Evolutionary conservation across 495 filamentous ascomycete species (phyloP).

Genomic region (Penicillium lividum): DNA sequence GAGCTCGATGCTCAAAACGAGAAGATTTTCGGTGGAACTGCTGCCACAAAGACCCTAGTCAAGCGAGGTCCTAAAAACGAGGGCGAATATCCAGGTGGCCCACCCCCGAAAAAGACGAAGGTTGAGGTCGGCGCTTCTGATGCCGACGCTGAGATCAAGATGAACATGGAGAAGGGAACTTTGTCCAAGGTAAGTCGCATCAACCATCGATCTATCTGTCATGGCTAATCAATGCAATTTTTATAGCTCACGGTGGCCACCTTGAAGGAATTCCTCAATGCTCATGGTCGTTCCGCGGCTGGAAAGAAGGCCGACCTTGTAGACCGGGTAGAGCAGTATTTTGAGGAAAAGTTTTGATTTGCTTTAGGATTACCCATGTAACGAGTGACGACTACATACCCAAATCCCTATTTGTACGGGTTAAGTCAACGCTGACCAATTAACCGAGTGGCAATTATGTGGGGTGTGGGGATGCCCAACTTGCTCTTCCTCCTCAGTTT

Average conservation of each 20-base stretch:
- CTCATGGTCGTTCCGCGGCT: conserved; percentile 58
- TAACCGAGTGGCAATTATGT: conserved; percentile 6
- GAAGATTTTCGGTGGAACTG: conserved; percentile 41
- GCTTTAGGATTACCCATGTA: not conserved
- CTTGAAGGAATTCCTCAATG: conserved; percentile 66
- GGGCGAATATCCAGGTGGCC: conserved; percentile 28
- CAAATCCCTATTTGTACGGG: not conserved
- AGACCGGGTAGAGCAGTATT: conserved; percentile 73
- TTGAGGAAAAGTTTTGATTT: conserved; percentile 55
- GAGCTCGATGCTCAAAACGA: conserved; percentile 57
- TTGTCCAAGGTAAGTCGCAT: conserved; percentile 55
- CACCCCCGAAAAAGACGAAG: conserved; percentile 53
- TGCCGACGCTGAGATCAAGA: conserved; percentile 60
- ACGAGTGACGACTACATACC: conserved; percentile 18
- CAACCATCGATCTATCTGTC: not conserved
- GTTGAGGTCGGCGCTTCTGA: conserved; percentile 40
- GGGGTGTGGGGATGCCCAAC: conserved; percentile 12
- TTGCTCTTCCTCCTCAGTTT: not conserved
- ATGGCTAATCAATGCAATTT: conserved; percentile 4
- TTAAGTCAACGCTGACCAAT: conserved; percentile 1
- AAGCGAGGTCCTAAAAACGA: conserved; percentile 50
- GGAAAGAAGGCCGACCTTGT: conserved; percentile 82
- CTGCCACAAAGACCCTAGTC: conserved; percentile 36
- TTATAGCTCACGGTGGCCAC: conserved; percentile 63
- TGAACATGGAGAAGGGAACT: conserved; percentile 56